Percentiles rank a stretch among this genome's conserved stretches.
These are phyloP conservation scores for Zasmidium citrigriseum DNA, from an alignment of 2,329 filamentous ascomycete species.

Conservation along the genomic window DNA sequence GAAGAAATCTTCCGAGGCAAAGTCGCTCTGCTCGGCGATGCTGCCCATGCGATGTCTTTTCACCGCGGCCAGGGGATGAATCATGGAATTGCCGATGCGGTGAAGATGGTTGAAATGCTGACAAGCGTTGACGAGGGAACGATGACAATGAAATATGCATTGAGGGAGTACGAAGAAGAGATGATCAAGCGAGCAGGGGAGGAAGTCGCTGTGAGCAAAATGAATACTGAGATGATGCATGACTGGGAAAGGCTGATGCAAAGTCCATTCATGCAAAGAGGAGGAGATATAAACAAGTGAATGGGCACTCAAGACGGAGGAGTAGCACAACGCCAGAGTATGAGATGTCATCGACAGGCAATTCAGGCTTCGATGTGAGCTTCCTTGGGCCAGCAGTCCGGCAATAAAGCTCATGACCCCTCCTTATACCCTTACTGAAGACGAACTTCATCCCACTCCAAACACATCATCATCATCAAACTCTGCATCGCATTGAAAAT, in stretches of 20 bases:
- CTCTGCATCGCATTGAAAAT: no score
- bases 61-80: conserved; percentile 16
- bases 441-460: no score
- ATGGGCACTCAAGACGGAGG: no score
- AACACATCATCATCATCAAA: no score
- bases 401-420: no score
- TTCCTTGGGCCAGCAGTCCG: no score
- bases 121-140: background rate
- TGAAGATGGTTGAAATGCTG: conserved; percentile 4
- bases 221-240: conserved; percentile 21
- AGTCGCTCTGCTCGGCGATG: conserved; percentile 11
- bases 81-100: conserved; percentile 12
- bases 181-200: conserved; percentile 15
- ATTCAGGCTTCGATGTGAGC: no score
- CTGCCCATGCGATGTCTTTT: conserved; percentile 14
- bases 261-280: conserved; percentile 16
- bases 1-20: conserved; percentile 1
- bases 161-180: conserved; percentile 10
- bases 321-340: no score
- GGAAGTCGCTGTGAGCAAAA: conserved; percentile 7
- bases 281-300: conserved; percentile 7
- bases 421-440: no score
- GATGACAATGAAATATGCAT: background rate
- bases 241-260: conserved; percentile 11
- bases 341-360: no score